Base-by-base conservation (phyloP, 2,329 filamentous ascomycete genomes). In the Canariomyces notabilis region DNA sequence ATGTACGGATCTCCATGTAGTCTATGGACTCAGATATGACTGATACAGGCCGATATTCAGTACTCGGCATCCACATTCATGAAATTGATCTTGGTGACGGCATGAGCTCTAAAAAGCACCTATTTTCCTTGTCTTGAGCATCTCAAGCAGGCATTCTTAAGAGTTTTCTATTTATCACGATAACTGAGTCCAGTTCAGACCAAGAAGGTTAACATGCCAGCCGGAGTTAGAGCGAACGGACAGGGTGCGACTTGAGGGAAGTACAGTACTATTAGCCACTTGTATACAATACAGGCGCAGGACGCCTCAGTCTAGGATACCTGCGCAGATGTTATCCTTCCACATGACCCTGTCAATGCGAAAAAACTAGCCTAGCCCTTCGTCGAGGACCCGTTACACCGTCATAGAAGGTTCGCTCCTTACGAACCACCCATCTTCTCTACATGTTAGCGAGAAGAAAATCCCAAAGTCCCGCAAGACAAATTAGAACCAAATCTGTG, bases 251-350 rank as follows among this genome's bases (percentile, higher is more conserved):
- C 18, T 40, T 49, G 43, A 46, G 48, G 34, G 21, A 47, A 51
- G 48, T 42, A 48, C 32, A 51, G 48, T 42, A 48, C 32, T 51
- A 47, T 42, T 44, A 44, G 32, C 41, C 44, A 42, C 26, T 34
- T 23, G 29, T 51, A 22, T 51, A 48, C 40, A 51, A 46, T 48
- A 42, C 37, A 44, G 35, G 21, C 16, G 36, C 20, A n/a, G 45
- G 39, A 1, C 21, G 35, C 35, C 39, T 22, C 45, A 43, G 35
- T 48, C 45, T 44, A 29, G 23, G 38, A 34, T 22, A 42, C 47
- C 45, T 15, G 40, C 45, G 45, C 40, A 31, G 20, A 48, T 43
- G 38, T 35, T 35, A 26, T 43, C 19, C 34, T 33, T 14, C 16
- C 15, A 20, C 12, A 20, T 14, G 16, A 23, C 32, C 32, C 26